These are phyloP conservation scores for Scheffersomyces cryptocercus DNA, from an alignment of 1,139 yeast species.

Conservation along the genomic window DNA sequence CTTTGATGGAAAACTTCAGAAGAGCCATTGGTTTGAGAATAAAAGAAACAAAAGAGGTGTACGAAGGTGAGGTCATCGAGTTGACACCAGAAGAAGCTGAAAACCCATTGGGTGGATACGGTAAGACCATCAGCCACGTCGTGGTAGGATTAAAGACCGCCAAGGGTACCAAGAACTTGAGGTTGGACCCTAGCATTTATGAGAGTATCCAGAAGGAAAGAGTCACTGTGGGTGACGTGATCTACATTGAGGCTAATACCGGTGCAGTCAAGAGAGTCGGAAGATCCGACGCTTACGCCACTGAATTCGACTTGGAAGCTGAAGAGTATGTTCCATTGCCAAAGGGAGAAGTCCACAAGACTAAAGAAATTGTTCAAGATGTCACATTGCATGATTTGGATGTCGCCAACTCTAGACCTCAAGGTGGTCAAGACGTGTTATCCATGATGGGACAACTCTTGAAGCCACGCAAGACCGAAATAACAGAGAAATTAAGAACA, in stretches of 20 bases:
- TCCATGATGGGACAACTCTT: constrained; percentile 98
- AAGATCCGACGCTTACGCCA: constrained; percentile 96
- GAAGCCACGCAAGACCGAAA: constrained; percentile 97
- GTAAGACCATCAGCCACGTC: constrained; percentile 93
- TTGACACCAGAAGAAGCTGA: constrained; percentile 96
- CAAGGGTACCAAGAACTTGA: constrained; percentile 88
- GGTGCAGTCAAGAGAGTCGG: constrained; percentile 98
- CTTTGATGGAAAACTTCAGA: constrained; percentile 95
- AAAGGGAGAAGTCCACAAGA: constrained; percentile 97
- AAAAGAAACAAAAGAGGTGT: constrained; percentile 96
- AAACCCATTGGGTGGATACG: constrained; percentile 96
- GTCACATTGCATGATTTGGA: constrained; percentile 95
- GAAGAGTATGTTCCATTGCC: constrained; percentile 99
- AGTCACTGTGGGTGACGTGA: constrained; percentile 93
- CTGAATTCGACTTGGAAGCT: constrained; percentile 96
- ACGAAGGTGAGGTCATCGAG: constrained; percentile 98
- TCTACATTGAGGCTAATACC: constrained; percentile 94
- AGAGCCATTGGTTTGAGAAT: constrained; percentile 94
- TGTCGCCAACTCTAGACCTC: constrained; percentile 95
- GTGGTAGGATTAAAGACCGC: constrained; percentile 93
- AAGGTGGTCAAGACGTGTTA: constrained; percentile 97
- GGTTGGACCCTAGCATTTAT: constrained; percentile 93
- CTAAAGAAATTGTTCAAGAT: constrained; percentile 97
- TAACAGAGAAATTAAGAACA: constrained; percentile 88
- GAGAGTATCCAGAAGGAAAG: constrained; percentile 96